These are phyloP conservation scores for Myriangium duriaei DNA, from an alignment of 2,329 filamentous ascomycete species.

Conservation along the genomic window DNA sequence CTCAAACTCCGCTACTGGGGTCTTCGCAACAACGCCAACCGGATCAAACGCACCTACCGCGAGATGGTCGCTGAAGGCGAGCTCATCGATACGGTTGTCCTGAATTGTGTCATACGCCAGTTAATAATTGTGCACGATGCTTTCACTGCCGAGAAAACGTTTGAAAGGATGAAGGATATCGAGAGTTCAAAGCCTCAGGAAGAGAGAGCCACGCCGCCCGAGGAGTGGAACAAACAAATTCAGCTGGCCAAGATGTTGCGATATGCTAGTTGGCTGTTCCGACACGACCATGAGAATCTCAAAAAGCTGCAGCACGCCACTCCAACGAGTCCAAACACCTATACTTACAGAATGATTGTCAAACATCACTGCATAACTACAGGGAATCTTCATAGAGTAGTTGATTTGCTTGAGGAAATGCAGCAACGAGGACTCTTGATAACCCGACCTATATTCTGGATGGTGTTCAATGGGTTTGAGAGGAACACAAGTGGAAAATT, in stretches of 20 bases:
- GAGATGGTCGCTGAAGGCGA: constrained; percentile 76
- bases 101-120: constrained; percentile 77
- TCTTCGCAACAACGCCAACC: constrained; percentile 57
- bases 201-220: constrained; percentile 19
- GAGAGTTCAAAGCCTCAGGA: constrained; percentile 28
- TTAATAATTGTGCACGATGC: constrained; percentile 67
- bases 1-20: constrained; percentile 77
- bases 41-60: constrained; percentile 63
- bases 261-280: constrained; percentile 29
- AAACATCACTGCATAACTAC: constrained; percentile 56
- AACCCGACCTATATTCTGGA: background rate
- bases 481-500: background rate
- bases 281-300: constrained; percentile 27
- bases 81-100: constrained; percentile 71
- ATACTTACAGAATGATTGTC: constrained; percentile 70
- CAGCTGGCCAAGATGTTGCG: constrained; percentile 37
- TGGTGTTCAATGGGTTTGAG: constrained; percentile 1
- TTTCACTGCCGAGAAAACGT: constrained; percentile 64
- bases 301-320: constrained; percentile 52
- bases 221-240: constrained; percentile 30
- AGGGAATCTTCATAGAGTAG: constrained; percentile 61
- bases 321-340: constrained; percentile 58
- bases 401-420: constrained; percentile 71
- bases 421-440: constrained; percentile 25
- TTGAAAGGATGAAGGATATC: constrained; percentile 66